phyloP scores from a whole-genome alignment of 2,329 filamentous ascomycete species.

The Colletotrichum graminicola region DNA sequence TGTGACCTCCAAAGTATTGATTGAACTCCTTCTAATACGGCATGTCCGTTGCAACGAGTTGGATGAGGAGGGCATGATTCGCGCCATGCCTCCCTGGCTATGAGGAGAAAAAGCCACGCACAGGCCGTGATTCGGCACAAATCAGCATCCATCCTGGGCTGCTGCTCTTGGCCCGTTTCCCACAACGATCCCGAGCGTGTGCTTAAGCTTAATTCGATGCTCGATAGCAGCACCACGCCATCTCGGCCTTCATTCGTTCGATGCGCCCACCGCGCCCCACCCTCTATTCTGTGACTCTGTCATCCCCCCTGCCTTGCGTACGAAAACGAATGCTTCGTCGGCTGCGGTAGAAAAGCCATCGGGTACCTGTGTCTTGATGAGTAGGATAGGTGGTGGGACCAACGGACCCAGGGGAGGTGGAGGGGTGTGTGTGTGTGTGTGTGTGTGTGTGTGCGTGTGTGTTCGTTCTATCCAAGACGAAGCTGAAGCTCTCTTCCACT shows the following conservation, averaged over 20 bases:
- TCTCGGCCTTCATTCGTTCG: constrained; percentile 36
- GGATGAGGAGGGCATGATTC: neutral
- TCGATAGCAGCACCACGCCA: constrained; percentile 38
- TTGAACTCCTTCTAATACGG: neutral
- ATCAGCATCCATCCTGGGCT: constrained; percentile 6
- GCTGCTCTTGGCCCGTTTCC: constrained; percentile 24
- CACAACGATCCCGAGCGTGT: constrained; percentile 35
- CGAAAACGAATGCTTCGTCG: constrained; percentile 35
- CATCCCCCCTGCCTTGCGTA: constrained; percentile 25
- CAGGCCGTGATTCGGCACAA: constrained; percentile 24
- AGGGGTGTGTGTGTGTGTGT: neutral
- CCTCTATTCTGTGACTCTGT: neutral
- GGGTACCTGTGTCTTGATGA: constrained; percentile 22
- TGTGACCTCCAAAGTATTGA: neutral
- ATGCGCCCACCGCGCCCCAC: constrained; percentile 19
- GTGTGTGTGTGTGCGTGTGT: neutral
- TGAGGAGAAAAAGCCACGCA: constrained; percentile 2
- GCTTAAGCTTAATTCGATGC: constrained; percentile 43
- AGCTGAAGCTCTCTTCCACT: constrained; percentile 15
- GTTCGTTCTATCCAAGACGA: neutral
- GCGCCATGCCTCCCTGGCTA: constrained; percentile 7
- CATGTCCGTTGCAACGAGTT: constrained; percentile 1
- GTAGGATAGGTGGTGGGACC: neutral
- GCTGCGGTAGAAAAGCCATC: constrained; percentile 20
- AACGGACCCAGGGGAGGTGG: neutral